Percentiles rank a stretch among this genome's conserved stretches.
These are phyloP conservation scores for Chloranthus sessilifolius DNA, from an alignment of 164 flowering plant species.

Conservation along the genomic window DNA sequence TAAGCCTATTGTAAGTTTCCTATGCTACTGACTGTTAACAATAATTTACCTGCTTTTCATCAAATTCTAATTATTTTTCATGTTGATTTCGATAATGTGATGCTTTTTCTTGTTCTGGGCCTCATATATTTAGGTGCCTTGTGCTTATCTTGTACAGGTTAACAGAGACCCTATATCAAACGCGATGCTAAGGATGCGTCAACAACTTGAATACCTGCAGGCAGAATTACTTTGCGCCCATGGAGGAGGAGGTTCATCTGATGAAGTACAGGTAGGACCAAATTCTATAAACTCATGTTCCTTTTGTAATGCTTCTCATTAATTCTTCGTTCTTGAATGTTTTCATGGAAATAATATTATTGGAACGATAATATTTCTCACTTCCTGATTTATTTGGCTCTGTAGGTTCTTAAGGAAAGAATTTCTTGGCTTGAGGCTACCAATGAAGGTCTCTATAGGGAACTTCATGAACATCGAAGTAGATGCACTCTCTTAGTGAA, in stretches of 20 bases:
- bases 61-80: no score
- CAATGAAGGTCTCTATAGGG: slow-evolving; percentile 71
- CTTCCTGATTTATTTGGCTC: neutral
- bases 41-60: slow-evolving; percentile 2
- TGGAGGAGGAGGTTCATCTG: slow-evolving; percentile 61
- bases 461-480: slow-evolving; percentile 67
- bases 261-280: slow-evolving; percentile 68
- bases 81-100: neutral
- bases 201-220: slow-evolving; percentile 80
- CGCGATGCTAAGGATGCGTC: slow-evolving; percentile 87
- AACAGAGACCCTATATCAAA: slow-evolving; percentile 84
- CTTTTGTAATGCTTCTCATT: neutral
- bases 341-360: neutral
- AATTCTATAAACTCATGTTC: neutral
- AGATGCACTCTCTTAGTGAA: slow-evolving; percentile 36
- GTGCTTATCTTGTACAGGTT: slow-evolving; percentile 35
- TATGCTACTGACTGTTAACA: neutral
- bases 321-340: neutral
- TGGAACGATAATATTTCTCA: neutral
- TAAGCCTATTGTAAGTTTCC: slow-evolving; percentile 80
- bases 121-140: no score
- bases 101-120: no score
- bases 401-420: slow-evolving; percentile 73
- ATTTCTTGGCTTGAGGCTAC: slow-evolving; percentile 88
- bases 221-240: slow-evolving; percentile 77